Evolutionary conservation across 139 green algal genomes (phyloP), one percentile per base, ranked within the genome.

Genomic region (Coelastrella sp.): DNA sequence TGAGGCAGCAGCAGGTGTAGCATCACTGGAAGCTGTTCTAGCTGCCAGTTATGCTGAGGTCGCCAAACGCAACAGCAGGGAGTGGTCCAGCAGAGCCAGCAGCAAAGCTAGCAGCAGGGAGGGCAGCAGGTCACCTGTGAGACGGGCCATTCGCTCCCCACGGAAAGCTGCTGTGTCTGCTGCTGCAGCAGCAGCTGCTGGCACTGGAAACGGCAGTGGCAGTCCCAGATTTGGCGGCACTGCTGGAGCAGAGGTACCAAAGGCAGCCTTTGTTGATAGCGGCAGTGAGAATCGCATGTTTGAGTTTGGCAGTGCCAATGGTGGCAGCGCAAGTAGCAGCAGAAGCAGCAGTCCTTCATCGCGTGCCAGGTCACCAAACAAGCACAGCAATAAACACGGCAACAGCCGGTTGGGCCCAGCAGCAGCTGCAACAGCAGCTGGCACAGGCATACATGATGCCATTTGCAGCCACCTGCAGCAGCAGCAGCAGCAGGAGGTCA

Each of bases 41-140:
- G 80, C n/a, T 23, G 58, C 59, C 0, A 86, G 59, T 65, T 86
- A 86, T 86, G 80, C 59, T 58, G 80, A 73, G 22, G 80, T 86
- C 17, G 59, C 64, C 19, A 74, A 65, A 16, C 13, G 57, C 56
- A 56, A 19, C 80, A 86, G 80, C 80, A 74, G 80, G 3, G 60
- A 76, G 59, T 59, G 59, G 76, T 59, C 10, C 47, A 32, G 22
- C 58, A 73, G 58, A 13, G 59, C 7, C 59, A 59, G 58, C 17
- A 86, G 5, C 58, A 57, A 8, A 64, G 16, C 5, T 16, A 23
- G 56, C 32, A 66, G 68, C 83, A 58, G 68, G 7, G 83, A 10
- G 16, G 66, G 81, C 81, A 87, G 81, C 32, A 78, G 80, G 8
- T 80, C 74, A 57, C 74, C 74, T 5, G 16, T 22, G 13, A 64